Evolutionary conservation across 2,329 filamentous ascomycete genomes (phyloP).

Genomic region (Penicillium sp.): DNA sequence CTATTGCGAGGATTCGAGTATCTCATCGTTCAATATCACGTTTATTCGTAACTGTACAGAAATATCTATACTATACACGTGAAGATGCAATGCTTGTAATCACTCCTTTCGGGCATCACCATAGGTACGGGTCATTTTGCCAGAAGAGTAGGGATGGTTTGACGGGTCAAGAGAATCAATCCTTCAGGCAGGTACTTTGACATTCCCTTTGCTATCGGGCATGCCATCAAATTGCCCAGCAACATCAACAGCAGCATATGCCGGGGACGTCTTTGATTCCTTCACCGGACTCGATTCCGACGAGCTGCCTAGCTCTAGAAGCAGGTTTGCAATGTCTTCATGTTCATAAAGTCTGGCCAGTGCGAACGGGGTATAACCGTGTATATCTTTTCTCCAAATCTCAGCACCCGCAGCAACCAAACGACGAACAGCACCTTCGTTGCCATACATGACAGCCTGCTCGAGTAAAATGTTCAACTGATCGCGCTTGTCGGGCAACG

Average conservation of each 20-base stretch:
- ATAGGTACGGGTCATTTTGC: background rate
- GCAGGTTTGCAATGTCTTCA: background rate
- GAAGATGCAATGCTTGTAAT: background rate
- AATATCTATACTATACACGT: background rate
- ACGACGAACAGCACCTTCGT: background rate
- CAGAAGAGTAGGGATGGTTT: background rate
- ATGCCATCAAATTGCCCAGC: background rate
- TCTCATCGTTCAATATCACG: background rate
- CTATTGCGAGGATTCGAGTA: too few relatives aligned
- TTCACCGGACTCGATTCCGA: background rate
- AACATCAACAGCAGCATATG: background rate
- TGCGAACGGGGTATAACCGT: background rate
- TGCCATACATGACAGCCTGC: background rate
- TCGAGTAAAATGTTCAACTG: background rate
- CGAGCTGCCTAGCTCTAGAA: background rate
- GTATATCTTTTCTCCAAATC: background rate
- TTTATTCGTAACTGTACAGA: background rate
- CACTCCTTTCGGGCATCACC: background rate
- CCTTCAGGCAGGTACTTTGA: background rate
- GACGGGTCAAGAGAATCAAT: background rate
- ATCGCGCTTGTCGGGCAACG: background rate
- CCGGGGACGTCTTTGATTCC: background rate
- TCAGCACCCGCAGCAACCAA: constrained; percentile 2
- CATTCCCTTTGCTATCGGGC: background rate
- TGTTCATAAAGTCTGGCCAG: background rate